Evolutionary conservation across 345 rosid genomes (phyloP).

Genomic region (Syzygium aromaticum): DNA sequence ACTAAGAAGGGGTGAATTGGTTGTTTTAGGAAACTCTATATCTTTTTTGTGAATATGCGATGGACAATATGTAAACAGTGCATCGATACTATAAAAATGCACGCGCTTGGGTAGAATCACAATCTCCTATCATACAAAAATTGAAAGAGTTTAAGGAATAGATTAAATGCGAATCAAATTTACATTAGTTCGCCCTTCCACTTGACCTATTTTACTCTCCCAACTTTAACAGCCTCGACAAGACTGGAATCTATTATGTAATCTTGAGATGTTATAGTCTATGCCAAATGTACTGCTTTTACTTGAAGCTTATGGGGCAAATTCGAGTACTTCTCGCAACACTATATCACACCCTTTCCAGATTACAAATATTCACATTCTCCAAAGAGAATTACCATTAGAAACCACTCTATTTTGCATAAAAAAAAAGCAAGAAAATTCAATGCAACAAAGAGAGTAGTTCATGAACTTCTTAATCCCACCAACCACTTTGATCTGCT

Average conservation of each 20-base stretch:
- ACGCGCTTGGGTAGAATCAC: background rate
- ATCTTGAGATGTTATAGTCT: background rate
- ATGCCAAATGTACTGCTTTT: background rate
- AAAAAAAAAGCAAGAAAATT: background rate
- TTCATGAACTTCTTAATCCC: background rate
- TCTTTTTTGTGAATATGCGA: background rate
- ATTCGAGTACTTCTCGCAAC: background rate
- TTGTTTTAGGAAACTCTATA: background rate
- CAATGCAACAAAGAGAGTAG: background rate
- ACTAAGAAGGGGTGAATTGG: background rate
- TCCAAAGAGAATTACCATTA: too few relatives aligned
- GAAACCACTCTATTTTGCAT: background rate
- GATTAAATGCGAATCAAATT: background rate
- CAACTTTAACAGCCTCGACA: background rate
- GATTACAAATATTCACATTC: background rate
- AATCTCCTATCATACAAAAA: background rate
- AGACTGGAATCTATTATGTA: too few relatives aligned
- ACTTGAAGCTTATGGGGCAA: background rate
- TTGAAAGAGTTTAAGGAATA: background rate
- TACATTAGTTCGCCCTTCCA: background rate
- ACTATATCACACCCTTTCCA: background rate
- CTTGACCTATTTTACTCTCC: background rate
- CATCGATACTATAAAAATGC: background rate
- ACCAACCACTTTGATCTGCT: background rate
- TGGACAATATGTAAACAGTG: background rate